phyloP scores from a whole-genome alignment of 2,329 filamentous ascomycete species.

The Curvularia sp. region DNA sequence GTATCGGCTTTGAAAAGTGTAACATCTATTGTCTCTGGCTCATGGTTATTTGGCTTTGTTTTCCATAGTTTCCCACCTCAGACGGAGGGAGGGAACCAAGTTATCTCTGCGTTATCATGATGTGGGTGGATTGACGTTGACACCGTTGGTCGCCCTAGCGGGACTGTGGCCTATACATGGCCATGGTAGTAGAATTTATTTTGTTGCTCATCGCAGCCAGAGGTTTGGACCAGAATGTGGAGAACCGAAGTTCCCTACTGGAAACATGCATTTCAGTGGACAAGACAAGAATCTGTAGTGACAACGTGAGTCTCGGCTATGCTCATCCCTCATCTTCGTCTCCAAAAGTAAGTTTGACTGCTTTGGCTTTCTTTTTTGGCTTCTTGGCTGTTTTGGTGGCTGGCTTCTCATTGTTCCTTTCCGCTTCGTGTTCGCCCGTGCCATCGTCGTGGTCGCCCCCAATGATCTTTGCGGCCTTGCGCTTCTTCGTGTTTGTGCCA shows the following conservation, averaged over 20 bases:
- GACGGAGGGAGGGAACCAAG: background rate
- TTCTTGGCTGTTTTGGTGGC: conserved; percentile 38
- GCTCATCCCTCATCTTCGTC: conserved; percentile 41
- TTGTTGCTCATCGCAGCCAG: no score
- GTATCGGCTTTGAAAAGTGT: no score
- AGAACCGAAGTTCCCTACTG: background rate
- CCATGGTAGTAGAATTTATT: background rate
- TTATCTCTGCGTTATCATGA: background rate
- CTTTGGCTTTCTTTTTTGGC: conserved; percentile 47
- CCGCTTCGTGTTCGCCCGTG: conserved; percentile 18
- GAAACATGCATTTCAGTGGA: background rate
- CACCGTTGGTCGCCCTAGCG: background rate
- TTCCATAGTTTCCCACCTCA: background rate
- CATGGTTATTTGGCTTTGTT: background rate
- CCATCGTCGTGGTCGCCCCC: conserved; percentile 37
- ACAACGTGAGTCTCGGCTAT: background rate
- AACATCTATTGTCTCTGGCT: background rate
- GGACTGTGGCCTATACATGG: background rate
- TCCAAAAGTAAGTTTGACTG: conserved; percentile 49
- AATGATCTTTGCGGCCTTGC: conserved; percentile 49
- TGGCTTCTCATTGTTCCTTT: conserved; percentile 17
- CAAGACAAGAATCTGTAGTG: background rate
- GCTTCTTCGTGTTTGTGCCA: conserved; percentile 46
- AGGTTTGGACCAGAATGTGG: no score
- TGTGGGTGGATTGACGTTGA: conserved; percentile 1